These are phyloP conservation scores for Pinus taeda DNA, from an alignment of 75 land plant species.

Conservation along the genomic window DNA sequence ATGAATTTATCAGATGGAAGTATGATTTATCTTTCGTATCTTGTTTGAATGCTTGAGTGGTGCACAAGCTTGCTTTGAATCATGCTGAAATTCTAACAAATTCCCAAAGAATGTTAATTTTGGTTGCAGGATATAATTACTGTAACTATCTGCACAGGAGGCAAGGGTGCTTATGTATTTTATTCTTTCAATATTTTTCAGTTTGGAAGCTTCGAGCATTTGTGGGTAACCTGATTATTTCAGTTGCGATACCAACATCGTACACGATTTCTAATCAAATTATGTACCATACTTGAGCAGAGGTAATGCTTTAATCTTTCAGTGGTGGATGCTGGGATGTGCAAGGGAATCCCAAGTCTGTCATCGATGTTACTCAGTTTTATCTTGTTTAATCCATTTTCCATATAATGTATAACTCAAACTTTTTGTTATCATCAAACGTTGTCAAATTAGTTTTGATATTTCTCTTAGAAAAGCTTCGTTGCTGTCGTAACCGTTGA, in stretches of 20 bases:
- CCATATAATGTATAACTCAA: background rate
- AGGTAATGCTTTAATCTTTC: background rate
- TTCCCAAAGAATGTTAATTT: background rate
- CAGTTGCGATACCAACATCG: background rate
- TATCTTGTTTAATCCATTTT: background rate
- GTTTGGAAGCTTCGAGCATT: background rate
- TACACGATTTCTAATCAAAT: too few relatives aligned
- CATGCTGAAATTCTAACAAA: background rate
- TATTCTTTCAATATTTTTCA: background rate
- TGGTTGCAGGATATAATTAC: background rate
- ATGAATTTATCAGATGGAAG: background rate
- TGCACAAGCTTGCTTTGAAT: background rate
- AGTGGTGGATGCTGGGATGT: constrained; percentile 7
- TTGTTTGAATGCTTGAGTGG: too few relatives aligned
- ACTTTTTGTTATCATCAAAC: background rate
- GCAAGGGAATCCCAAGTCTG: constrained; percentile 1
- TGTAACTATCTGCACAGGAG: background rate
- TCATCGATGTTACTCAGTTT: background rate
- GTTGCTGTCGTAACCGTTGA: background rate
- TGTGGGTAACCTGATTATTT: background rate
- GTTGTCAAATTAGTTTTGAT: background rate
- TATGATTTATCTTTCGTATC: background rate
- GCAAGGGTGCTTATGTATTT: constrained; percentile 5
- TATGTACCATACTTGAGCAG: too few relatives aligned
- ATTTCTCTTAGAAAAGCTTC: background rate